Percentiles rank a stretch among this genome's conserved stretches.
Evolutionary conservation across 345 rosid genomes (phyloP).

Genomic region (Turnera subulata): DNA sequence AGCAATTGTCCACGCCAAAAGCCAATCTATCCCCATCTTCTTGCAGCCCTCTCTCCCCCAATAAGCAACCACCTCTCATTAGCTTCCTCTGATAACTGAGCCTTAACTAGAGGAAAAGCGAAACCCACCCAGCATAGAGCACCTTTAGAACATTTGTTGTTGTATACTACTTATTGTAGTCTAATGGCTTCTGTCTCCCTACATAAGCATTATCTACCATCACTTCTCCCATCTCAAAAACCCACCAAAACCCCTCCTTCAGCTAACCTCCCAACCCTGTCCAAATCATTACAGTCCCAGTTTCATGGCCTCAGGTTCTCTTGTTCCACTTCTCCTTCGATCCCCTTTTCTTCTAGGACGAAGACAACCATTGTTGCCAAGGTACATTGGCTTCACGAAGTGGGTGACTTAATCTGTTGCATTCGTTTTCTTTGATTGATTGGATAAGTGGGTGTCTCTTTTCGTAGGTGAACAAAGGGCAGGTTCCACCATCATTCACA

Average conservation of each 20-base stretch:
- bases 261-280: conserved; percentile 18
- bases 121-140: background rate
- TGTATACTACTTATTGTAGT: background rate
- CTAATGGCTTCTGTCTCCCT: conserved; percentile 50
- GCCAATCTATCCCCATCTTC: conserved; percentile 19
- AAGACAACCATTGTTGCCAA: conserved; percentile 57
- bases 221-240: conserved; percentile 30
- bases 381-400: conserved; percentile 50
- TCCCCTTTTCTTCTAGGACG: conserved; percentile 30
- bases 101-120: background rate
- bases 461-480: conserved; percentile 69
- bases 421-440: background rate
- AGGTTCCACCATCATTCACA: conserved; percentile 71
- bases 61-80: background rate
- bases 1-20: conserved; percentile 41
- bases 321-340: conserved; percentile 29
- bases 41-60: conserved; percentile 2
- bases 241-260: conserved; percentile 33
- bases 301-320: conserved; percentile 61
- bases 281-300: conserved; percentile 61
- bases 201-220: conserved; percentile 29
- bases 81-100: background rate
- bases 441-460: background rate
- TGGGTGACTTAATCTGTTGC: background rate
- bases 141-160: background rate